phyloP scores from a whole-genome alignment of 176 grass and related monocot genomes.

The Lolium multiflorum region DNA sequence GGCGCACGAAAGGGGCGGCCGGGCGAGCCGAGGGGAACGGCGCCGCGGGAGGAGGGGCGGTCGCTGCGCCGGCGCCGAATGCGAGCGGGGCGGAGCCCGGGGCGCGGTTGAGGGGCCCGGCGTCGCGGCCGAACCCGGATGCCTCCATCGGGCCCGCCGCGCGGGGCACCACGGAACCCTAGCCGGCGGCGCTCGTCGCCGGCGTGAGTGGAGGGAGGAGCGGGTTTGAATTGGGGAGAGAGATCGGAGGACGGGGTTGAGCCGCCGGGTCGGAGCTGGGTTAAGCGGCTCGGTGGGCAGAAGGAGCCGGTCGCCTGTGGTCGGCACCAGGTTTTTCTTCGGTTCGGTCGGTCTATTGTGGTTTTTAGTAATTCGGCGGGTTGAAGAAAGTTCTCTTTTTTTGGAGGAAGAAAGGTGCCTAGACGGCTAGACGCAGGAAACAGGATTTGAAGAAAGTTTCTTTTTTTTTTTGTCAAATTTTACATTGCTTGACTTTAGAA shows the following conservation, averaged over 20 bases:
- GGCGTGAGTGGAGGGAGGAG: constrained; percentile 1
- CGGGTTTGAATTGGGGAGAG: constrained; percentile 29
- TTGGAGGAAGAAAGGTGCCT: too few relatives aligned
- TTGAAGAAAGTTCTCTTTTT: too few relatives aligned
- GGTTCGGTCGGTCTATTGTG: too few relatives aligned
- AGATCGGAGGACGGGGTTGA: constrained; percentile 22
- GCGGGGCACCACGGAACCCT: constrained; percentile 39
- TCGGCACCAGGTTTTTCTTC: too few relatives aligned
- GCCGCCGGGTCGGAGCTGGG: background rate
- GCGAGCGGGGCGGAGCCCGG: constrained; percentile 40
- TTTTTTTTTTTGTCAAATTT: too few relatives aligned
- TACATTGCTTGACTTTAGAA: too few relatives aligned
- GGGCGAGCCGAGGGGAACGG: constrained; percentile 28
- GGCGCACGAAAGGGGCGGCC: background rate
- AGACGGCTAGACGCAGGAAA: too few relatives aligned
- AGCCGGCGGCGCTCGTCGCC: constrained; percentile 40
- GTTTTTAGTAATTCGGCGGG: too few relatives aligned
- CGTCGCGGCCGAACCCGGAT: constrained; percentile 54
- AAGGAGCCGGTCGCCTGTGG: too few relatives aligned
- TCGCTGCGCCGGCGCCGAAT: constrained; percentile 47
- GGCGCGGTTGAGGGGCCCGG: constrained; percentile 43
- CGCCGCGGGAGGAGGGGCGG: constrained; percentile 33
- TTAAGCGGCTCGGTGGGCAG: background rate
- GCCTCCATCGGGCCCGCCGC: constrained; percentile 38
- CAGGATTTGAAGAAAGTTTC: too few relatives aligned